Base-by-base conservation (phyloP, 2,329 filamentous ascomycete genomes). In the Lachnellula hyalina region DNA sequence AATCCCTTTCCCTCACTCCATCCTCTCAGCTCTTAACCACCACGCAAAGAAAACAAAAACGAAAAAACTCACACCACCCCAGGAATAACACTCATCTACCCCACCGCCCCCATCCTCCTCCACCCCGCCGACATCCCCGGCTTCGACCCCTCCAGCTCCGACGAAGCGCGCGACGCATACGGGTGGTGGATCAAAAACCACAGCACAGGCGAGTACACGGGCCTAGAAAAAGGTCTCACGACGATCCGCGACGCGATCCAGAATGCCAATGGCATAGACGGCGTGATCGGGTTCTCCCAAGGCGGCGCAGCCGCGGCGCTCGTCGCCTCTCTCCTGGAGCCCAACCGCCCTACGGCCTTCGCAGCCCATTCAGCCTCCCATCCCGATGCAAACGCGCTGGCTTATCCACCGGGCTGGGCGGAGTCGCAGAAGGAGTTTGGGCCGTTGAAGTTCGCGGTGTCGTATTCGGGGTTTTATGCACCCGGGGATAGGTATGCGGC, bases 101-200 rank as follows among this genome's bases (percentile, higher is more conserved):
- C 87, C 4, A 89, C 86, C 0, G 88, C 72, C 0, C 88, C 89
- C 4, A 77, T 81, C 66, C 79, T 76, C 4, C 80, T 92, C 14
- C 76, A 73, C 32, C 77, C 83, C 5, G 71, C 75, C 49, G 86
- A 92, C 62, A 86, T 91, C 57, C 89, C 87, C 0, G 86, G 86
- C 51, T 91, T 84, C 72, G 73, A 3, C 14, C 15, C 17, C 2
- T 41, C 38, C 38, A 71, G 73, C 4, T 73, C 76, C 3, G 76
- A 80, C 42, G 76, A 82, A 21, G 71, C 77, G 46, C 74, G 79
- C 19, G 89, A 94, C 65, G 80, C 84, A 3, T 96, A 85, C 79
- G 89, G 83, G 12, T 97, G 93, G 93, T 96, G 90, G 79, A 82
- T 81, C 51, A 82, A 79, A 35, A 79, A 90, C 63, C 84, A 86